Evolutionary conservation across 129 eudicot genomes (phyloP), one percentile per base, ranked within the genome.

Genomic region (Artemisia annua): DNA sequence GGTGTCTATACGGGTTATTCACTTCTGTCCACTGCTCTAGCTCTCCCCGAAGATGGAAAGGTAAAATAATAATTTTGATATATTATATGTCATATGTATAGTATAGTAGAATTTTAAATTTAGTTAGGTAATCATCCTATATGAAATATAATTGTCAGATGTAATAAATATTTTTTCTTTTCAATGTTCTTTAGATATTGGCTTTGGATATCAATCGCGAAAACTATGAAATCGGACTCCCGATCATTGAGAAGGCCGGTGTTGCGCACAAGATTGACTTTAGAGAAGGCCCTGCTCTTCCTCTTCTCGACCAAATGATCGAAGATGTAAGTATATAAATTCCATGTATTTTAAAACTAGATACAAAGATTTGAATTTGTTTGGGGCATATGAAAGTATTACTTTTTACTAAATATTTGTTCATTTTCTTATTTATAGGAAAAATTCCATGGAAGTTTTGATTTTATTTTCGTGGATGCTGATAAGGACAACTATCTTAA

Each of bases 1-100:
- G 90, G 90, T 71, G 90, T 85, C 11, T 85, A 75, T 56, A 85
- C 87, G 0, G 87, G 89, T 58, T 82, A 85, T 30, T 85, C 89
- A 12, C 89, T 85, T 66, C 78, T 85, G 50, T 85, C 90, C 5
- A 85, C 90, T 0, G 90, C 90, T 63, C 83, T 85, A 50, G 85
- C 90, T 53, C 83, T 85, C n/a, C n/a, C n/a, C n/a, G n/a, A n/a
- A n/a, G n/a, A n/a, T n/a, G n/a, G n/a, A 52, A 82, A 85, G 87
- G 89, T 85, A 65, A 4, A 5, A 63, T 53, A 48, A 11, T 43
- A 35, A 18, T 49, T 51, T 48, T 63, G 22, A 48, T 5, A 48
- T 24, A 12, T 24, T 11, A 9, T 15, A 58, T 2, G 12, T 22
- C 11, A 20, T 28, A 10, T 30, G 17, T 53, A 44, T 49, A 2